Percentiles rank a stretch among this genome's conserved stretches.
Conservation (phyloP, 306 rosid species). For the Rosa multiflora region DNA sequence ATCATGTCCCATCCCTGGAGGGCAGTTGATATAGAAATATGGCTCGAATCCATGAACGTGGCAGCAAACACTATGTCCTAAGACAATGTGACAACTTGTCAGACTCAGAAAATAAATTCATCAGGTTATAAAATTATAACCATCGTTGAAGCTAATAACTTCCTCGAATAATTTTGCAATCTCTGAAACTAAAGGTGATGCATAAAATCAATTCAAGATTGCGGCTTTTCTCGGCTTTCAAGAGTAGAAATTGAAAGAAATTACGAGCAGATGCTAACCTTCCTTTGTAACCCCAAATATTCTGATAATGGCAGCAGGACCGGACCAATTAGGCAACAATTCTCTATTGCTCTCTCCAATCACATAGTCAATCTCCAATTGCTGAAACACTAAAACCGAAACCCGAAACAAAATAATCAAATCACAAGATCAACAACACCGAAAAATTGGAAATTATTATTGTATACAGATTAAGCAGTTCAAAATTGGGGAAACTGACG, state of each 20-base stretch:
- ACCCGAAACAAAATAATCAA: slow-evolving; percentile 17
- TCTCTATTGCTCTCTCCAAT: slow-evolving; percentile 66
- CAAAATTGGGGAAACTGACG: slow-evolving; percentile 39
- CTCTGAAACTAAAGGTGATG: no score
- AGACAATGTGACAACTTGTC: slow-evolving; percentile 20
- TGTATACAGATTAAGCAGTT: not conserved
- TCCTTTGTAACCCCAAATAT: slow-evolving; percentile 90
- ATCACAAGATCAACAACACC: slow-evolving; percentile 6
- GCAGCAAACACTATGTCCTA: slow-evolving; percentile 95
- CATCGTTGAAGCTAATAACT: not conserved
- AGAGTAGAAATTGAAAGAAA: not conserved
- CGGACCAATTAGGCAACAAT: slow-evolving; percentile 66
- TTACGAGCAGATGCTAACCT: slow-evolving; percentile 45
- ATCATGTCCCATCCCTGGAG: slow-evolving; percentile 92
- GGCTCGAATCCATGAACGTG: slow-evolving; percentile 97
- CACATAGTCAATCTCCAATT: slow-evolving; percentile 88
- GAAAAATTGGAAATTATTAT: slow-evolving; percentile 15
- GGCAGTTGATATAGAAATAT: slow-evolving; percentile 83
- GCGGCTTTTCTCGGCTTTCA: not conserved
- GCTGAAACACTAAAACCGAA: slow-evolving; percentile 67
- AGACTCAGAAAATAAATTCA: not conserved
- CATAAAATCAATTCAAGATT: not conserved
- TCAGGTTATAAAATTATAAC: not conserved
- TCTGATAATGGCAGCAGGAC: slow-evolving; percentile 85
- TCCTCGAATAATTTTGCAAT: not conserved